phyloP scores from a whole-genome alignment of 2,329 filamentous ascomycete species.

The Fusarium coicis region DNA sequence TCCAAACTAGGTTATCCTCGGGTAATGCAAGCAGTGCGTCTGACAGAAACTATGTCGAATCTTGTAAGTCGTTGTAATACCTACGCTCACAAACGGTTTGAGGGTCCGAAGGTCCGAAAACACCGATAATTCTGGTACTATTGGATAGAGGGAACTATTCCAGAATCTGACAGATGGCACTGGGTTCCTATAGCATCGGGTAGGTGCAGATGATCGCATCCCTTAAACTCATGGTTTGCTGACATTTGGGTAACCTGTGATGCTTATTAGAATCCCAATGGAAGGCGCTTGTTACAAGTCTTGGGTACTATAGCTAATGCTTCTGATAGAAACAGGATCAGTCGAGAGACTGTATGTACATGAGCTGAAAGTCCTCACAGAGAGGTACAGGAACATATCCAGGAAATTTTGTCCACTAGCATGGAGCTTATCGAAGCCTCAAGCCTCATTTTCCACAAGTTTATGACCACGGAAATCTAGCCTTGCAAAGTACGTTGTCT shows the following conservation, averaged over 20 bases:
- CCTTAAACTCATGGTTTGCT: neutral
- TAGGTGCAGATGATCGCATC: neutral
- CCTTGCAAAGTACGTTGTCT: neutral
- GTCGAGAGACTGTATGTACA: no score
- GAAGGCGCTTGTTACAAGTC: neutral
- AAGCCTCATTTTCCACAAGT: neutral
- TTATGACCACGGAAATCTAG: neutral
- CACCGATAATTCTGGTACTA: neutral
- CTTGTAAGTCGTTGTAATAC: neutral
- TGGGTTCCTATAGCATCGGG: neutral
- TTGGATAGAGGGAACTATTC: neutral
- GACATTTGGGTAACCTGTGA: neutral
- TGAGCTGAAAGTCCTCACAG: neutral
- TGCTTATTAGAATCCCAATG: neutral
- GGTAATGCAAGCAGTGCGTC: neutral
- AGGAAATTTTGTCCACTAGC: neutral
- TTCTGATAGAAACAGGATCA: neutral
- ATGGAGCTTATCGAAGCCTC: neutral
- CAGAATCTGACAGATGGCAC: neutral
- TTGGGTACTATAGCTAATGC: neutral
- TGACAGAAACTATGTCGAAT: neutral
- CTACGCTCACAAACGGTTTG: neutral
- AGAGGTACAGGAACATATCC: neutral
- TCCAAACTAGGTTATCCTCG: neutral
- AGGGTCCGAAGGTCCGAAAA: neutral